Conservation (phyloP, 2,329 filamentous ascomycete species). For the Alternaria triticina region DNA sequence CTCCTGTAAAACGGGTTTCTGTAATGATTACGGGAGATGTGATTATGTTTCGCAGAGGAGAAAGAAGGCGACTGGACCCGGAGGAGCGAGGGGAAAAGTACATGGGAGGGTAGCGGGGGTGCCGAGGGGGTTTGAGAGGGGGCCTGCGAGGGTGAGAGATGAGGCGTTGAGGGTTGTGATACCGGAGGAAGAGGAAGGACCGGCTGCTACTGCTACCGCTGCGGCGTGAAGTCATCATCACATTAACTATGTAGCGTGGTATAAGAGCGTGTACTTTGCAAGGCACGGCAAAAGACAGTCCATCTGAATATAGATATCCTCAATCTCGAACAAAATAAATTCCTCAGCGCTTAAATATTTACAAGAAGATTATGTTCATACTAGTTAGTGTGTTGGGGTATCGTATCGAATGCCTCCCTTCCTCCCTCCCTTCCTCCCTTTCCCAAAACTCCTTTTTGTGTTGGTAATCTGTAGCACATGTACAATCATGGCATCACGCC, state of each 20-base stretch:
- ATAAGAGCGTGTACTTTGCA: too few species aligned
- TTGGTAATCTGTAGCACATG: not conserved
- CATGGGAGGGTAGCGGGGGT: conserved; percentile 24
- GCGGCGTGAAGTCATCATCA: not conserved
- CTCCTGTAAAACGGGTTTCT: conserved; percentile 43
- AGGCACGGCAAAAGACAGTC: not conserved
- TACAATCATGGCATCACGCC: not conserved
- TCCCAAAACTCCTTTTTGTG: not conserved
- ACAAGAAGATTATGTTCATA: not conserved
- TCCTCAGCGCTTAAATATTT: not conserved
- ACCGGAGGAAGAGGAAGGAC: conserved; percentile 27
- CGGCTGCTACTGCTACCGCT: not conserved
- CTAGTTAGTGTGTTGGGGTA: not conserved
- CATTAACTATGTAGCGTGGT: not conserved
- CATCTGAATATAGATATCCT: not conserved
- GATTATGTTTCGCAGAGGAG: conserved; percentile 29
- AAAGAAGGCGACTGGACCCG: conserved; percentile 31
- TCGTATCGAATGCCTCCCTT: not conserved
- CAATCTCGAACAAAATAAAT: not conserved
- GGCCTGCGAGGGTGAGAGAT: conserved; percentile 39
- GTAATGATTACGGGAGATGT: conserved; percentile 37
- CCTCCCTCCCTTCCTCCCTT: not conserved
- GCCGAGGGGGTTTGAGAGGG: conserved; percentile 30
- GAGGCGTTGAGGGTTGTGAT: conserved; percentile 39
- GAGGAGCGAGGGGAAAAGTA: conserved; percentile 22